Base-by-base conservation (phyloP, 371 early-diverging fungal species). In the Mortierella sp. region DNA sequence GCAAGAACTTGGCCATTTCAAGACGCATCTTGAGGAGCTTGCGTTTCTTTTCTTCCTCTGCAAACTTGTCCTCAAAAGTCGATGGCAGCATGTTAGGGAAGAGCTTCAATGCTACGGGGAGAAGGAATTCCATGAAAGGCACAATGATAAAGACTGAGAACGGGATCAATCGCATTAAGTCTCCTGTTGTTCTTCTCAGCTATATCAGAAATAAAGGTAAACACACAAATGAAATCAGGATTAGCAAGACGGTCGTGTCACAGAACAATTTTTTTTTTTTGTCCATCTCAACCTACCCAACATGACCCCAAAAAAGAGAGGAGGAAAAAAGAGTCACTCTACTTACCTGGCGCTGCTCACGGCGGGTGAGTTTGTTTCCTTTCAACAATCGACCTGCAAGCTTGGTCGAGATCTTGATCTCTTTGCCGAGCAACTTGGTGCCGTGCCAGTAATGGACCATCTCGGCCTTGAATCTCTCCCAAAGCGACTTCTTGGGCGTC, bases 1-100 rank as follows among this genome's bases (percentile, higher is more conserved):
- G 96, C 71, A 98, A 83, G 81, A 97, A 97, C 70, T 91, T 90
- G 57, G 98, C 97, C 92, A 98, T 93, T 64, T 97, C 94, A n/a
- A 97, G 83, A 52, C 97, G 89, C 60, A 96, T 94, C 82, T 94
- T 92, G 60, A 96, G 83, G 59, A 94, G 83, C 87, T 94, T 93
- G 72, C 88, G 91, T 75, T 91, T 91, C 81, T 97, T 98, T 83
- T 97, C 96, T 76, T 98, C 97, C 86, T 95, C 93, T 68, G 89
- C 88, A 72, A 87, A 93, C 82, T 95, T 94, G 89, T 92, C 91
- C 82, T 96, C 96, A 82, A 95, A 99, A 4, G 99, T 97, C 66
- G 93, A 93, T 4, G 99, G 99, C 47, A 99, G 82, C 95, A 99
- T 96, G 77, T 96, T 94, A 44, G 99, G 99, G 91, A 97, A 99